Conservation (phyloP, 495 filamentous ascomycete species). For the Xanthoparmelia taractica region DNA sequence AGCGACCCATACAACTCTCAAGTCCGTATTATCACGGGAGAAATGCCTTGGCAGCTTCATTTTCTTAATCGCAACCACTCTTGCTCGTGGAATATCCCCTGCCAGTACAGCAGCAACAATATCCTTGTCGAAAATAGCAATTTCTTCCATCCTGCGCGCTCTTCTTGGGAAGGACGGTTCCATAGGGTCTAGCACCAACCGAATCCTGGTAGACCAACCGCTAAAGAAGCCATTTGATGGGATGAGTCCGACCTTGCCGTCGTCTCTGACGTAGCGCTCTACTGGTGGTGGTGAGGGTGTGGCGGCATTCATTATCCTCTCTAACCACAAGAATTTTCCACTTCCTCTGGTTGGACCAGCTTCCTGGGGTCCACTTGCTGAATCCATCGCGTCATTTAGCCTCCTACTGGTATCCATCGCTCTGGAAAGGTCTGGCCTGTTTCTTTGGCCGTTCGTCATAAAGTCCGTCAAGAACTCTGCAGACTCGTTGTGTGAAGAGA, state of each 20-base stretch:
- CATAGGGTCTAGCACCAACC: background rate
- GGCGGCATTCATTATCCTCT: background rate
- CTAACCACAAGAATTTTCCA: background rate
- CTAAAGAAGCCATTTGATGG: background rate
- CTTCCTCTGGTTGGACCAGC: background rate
- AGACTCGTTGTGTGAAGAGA: background rate
- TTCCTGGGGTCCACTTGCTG: background rate
- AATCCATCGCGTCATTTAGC: background rate
- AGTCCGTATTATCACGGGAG: background rate
- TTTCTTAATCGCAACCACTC: background rate
- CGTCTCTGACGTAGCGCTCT: background rate
- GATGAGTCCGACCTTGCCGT: background rate
- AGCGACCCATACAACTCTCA: background rate
- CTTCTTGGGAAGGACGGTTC: background rate
- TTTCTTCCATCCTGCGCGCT: background rate
- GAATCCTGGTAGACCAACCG: background rate
- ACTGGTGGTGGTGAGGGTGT: background rate
- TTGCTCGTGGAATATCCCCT: background rate
- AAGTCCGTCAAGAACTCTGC: background rate
- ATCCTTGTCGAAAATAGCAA: background rate
- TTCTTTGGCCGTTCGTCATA: background rate
- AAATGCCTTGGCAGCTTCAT: background rate
- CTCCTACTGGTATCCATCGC: background rate
- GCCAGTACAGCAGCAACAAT: background rate
- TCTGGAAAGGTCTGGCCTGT: background rate